Evolutionary conservation across 2,329 filamentous ascomycete genomes (phyloP), one percentile per base, ranked within the genome.

Genomic region (Fusarium mexicanum): DNA sequence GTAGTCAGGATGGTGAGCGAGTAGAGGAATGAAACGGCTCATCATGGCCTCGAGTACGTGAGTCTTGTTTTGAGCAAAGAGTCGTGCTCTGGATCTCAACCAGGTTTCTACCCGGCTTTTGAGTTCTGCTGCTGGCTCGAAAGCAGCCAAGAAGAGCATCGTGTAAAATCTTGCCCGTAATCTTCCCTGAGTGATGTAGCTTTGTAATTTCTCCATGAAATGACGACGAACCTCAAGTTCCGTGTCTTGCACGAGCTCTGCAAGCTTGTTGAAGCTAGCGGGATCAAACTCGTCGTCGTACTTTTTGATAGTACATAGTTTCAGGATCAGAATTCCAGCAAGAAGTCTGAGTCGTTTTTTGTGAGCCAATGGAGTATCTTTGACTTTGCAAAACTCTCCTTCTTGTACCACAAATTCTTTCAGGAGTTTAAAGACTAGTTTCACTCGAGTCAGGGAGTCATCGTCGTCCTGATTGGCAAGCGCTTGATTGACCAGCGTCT

Each of bases 1-100:
- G 76, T 96, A 98, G 81, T 99, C 96, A 3, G 95, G 95, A 81
- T 99, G 96, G 80, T 98, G 96, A 10, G 96, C 95, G 48, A 99
- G 88, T 48, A 99, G 85, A 55, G 95, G 96, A 60, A 99, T 87
- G 40, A 98, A 88, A 14, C 96, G 91, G 33, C 93, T 91, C 80
- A 98, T 93, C 18, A 92, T 89, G 29, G 91, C 89, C 82, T 98
- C 96, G 85, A 99, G 90, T 13, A 93, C 87, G 62, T 90, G 87
- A 76, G 88, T 90, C 72, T 83, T 90, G 74, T 81, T 86, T 38
- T 87, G 86, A 64, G 84, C 83, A 78, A 93, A 94, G 62, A 89
- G 87, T 26, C 91, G 89, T 14, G 92, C 91, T 20, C 95, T 91
- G 50, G 95, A 96, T 59, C 93, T 92, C 58, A 98, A 90, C 95